phyloP scores from a whole-genome alignment of 805 yeast genomes.

The Yarrowia sp. region DNA sequence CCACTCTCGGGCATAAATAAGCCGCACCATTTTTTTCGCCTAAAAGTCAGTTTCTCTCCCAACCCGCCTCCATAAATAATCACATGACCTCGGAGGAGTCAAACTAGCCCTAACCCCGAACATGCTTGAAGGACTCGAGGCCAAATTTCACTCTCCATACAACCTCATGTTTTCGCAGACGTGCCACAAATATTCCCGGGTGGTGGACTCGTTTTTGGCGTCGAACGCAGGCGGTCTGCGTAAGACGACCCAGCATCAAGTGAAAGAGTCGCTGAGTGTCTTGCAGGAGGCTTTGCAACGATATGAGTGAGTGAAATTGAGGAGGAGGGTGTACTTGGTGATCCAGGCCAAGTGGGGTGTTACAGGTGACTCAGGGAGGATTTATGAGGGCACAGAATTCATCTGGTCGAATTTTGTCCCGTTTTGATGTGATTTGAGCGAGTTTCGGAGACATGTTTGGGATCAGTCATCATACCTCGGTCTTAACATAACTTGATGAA shows the following conservation, averaged over 20 bases:
- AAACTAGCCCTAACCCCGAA: neutral
- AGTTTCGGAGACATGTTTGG: neutral
- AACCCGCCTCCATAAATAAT: neutral
- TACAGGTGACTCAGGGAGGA: too few relatives aligned
- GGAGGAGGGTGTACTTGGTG: neutral
- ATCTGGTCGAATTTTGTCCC: neutral
- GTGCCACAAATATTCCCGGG: neutral
- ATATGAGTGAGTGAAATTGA: constrained; percentile 3
- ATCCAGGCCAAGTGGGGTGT: neutral
- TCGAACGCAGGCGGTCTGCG: neutral
- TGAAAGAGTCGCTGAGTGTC: neutral
- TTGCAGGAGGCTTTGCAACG: neutral
- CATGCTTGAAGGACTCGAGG: neutral
- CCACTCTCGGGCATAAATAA: too few relatives aligned
- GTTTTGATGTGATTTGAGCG: neutral
- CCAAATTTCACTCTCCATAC: neutral
- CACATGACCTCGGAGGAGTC: neutral
- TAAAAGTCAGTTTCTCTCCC: neutral
- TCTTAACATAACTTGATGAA: neutral
- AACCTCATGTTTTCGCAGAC: constrained; percentile 13
- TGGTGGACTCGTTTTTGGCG: constrained; percentile 4
- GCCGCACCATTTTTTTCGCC: neutral
- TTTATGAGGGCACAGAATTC: neutral
- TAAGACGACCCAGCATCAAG: neutral
- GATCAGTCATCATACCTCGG: neutral